phyloP scores from a whole-genome alignment of 108 stramenopile species.

The Nannochloropsis oceanica region DNA sequence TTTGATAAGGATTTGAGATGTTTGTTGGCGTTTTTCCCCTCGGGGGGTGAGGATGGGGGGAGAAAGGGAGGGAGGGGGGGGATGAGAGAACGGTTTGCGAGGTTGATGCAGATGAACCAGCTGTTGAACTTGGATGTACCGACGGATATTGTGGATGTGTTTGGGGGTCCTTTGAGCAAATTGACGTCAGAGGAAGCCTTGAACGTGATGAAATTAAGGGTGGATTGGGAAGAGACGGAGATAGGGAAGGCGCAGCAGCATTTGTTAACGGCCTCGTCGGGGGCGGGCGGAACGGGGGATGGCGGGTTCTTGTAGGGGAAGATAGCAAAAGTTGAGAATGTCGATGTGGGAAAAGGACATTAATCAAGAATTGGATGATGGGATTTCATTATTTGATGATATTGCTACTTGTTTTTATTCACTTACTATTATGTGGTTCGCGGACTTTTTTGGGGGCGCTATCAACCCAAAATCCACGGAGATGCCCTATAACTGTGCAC shows the following conservation, averaged over 20 bases:
- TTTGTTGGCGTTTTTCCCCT: slow-evolving; percentile 10
- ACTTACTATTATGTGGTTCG: no score
- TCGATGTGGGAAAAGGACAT: no score
- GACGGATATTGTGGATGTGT: not conserved
- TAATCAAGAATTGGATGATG: no score
- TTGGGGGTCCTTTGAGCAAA: not conserved
- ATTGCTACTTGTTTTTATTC: no score
- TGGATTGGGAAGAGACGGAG: not conserved
- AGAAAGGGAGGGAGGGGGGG: slow-evolving; percentile 8
- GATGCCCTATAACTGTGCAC: no score
- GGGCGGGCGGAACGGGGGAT: no score
- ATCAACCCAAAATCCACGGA: no score
- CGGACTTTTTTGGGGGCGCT: no score
- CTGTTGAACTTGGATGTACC: not conserved
- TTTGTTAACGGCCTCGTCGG: not conserved
- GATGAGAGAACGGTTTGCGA: slow-evolving; percentile 15
- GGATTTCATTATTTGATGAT: no score
- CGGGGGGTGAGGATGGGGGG: not conserved
- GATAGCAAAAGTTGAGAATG: no score
- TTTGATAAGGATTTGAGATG: slow-evolving; percentile 26
- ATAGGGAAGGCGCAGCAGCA: not conserved
- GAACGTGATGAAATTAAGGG: not conserved
- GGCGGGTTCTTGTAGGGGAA: no score
- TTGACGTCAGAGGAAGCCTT: not conserved
- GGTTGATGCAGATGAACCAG: slow-evolving; percentile 12